Evolutionary conservation across 179 eudicot species (phyloP).

Genomic region (Carnegiea gigantea): DNA sequence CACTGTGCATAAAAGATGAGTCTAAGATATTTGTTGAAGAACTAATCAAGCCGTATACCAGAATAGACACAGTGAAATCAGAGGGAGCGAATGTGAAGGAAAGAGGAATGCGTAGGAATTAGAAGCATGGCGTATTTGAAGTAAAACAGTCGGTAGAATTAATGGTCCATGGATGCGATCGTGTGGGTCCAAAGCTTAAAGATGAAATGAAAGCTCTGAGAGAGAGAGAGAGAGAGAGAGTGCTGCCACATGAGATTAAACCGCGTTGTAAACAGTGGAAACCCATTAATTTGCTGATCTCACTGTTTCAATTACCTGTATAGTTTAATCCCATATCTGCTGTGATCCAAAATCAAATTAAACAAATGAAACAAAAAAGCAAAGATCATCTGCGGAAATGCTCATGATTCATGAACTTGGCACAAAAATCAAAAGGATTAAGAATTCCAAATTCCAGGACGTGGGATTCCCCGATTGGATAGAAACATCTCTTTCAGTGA

Average conservation of each 20-base stretch:
- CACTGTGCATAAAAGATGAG: too few relatives aligned
- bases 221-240: neutral
- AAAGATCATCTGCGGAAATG: neutral
- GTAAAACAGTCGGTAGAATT: neutral
- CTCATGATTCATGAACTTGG: conserved; percentile 22
- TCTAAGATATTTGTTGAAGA: too few relatives aligned
- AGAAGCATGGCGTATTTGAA: neutral
- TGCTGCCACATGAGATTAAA: conserved; percentile 20
- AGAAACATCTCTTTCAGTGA: conserved; percentile 16
- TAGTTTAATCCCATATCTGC: neutral
- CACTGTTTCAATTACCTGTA: neutral
- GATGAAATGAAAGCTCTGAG: neutral
- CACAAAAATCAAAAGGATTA: neutral
- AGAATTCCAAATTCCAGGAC: neutral
- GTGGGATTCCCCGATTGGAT: conserved; percentile 17
- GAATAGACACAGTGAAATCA: too few relatives aligned
- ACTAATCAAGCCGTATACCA: too few relatives aligned
- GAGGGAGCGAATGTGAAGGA: too few relatives aligned
- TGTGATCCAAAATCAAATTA: conserved; percentile 7
- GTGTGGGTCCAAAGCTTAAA: conserved; percentile 17
- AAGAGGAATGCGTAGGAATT: neutral
- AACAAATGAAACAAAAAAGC: neutral
- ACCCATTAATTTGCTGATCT: neutral
- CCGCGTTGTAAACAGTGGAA: conserved; percentile 26
- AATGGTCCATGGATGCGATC: neutral